Conservation (phyloP, 2,329 filamentous ascomycete species). For the Nemania sp. region DNA sequence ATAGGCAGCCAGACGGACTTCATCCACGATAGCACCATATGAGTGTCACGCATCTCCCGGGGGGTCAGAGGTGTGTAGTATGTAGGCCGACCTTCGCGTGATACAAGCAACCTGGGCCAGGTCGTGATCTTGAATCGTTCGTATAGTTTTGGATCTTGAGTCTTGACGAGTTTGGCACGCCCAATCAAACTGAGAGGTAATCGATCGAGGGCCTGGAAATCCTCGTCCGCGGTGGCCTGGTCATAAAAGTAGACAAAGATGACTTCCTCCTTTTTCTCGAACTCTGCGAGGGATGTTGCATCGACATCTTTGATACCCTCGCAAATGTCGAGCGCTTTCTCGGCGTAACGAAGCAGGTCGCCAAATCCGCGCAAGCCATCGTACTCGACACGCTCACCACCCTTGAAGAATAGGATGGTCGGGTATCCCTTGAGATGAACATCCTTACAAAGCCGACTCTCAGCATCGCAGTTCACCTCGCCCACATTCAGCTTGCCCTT, state of each 20-base stretch:
- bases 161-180: conserved; percentile 91
- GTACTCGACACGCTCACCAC: conserved; percentile 90
- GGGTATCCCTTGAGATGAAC: conserved; percentile 80
- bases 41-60: conserved; percentile 87
- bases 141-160: conserved; percentile 73
- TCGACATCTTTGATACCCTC: conserved; percentile 81
- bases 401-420: conserved; percentile 90
- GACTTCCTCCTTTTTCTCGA: conserved; percentile 93
- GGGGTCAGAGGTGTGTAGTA: conserved; percentile 90
- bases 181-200: conserved; percentile 87
- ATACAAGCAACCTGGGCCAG: conserved; percentile 91
- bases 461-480: conserved; percentile 91
- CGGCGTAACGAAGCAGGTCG: conserved; percentile 84
- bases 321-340: conserved; percentile 80
- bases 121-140: conserved; percentile 93
- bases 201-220: conserved; percentile 86
- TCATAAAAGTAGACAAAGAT: conserved; percentile 99
- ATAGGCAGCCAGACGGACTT: conserved; percentile 94
- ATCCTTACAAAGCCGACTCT: conserved; percentile 90
- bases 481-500: conserved; percentile 87
- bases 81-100: conserved; percentile 83
- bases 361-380: conserved; percentile 88
- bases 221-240: conserved; percentile 88
- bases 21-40: conserved; percentile 88
- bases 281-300: conserved; percentile 72